Evolutionary conservation across 176 grass and related monocot species (phyloP).

Genomic region (Leersia perrieri): DNA sequence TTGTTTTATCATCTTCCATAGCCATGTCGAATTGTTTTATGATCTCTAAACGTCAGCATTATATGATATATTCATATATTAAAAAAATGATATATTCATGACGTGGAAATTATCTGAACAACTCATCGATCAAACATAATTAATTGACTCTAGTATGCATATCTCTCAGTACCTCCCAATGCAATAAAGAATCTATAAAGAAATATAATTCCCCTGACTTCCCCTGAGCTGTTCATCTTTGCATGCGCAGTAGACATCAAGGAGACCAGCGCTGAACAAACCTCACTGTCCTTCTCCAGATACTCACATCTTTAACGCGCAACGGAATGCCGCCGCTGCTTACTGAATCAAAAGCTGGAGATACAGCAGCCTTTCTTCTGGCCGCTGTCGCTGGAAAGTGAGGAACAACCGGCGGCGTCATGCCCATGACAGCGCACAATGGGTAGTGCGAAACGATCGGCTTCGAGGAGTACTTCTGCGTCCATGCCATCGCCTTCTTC

Average conservation of each 20-base stretch:
- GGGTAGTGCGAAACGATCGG: constrained; percentile 9
- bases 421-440: neutral
- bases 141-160: too few relatives aligned
- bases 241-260: neutral
- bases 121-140: too few relatives aligned
- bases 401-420: neutral
- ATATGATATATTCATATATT: too few relatives aligned
- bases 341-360: neutral
- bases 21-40: neutral
- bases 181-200: neutral
- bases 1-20: too few relatives aligned
- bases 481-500: neutral
- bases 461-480: constrained; percentile 6
- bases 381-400: neutral
- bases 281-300: neutral
- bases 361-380: neutral
- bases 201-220: neutral
- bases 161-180: too few relatives aligned
- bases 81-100: too few relatives aligned
- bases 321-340: neutral
- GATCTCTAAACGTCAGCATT: too few relatives aligned
- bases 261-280: neutral
- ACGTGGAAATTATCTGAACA: too few relatives aligned
- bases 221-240: too few relatives aligned
- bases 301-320: neutral